Evolutionary conservation across 2,329 filamentous ascomycete species (phyloP).

Genomic region (Epicoccum sorghinum): DNA sequence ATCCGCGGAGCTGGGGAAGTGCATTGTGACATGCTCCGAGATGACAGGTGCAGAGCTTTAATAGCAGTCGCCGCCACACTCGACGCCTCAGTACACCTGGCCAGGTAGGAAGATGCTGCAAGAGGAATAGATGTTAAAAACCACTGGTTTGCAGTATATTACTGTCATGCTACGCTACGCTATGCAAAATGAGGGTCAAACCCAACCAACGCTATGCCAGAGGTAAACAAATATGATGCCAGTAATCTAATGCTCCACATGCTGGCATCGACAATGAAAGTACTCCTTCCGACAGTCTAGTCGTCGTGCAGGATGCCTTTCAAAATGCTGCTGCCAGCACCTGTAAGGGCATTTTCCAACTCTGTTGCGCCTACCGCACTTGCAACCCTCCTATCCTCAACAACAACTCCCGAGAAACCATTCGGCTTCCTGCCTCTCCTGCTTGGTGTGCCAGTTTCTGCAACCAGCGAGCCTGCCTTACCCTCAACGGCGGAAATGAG

Average conservation of each 20-base stretch:
- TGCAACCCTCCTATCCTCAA: slow-evolving; percentile 78
- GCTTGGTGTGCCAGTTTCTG: slow-evolving; percentile 70
- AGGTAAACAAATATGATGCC: neutral
- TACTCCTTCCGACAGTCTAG: neutral
- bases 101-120: neutral
- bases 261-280: neutral
- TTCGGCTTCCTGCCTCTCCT: slow-evolving; percentile 62
- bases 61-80: neutral
- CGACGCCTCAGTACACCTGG: too few relatives aligned
- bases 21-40: neutral
- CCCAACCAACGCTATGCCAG: slow-evolving; percentile 13
- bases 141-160: neutral
- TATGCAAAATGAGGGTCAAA: slow-evolving; percentile 5
- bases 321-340: slow-evolving; percentile 53
- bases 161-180: slow-evolving; percentile 16
- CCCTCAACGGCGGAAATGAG: slow-evolving; percentile 74
- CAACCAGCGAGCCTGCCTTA: slow-evolving; percentile 70
- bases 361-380: slow-evolving; percentile 83
- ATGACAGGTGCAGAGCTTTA: neutral
- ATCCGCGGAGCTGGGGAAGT: neutral
- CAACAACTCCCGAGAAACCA: slow-evolving; percentile 53
- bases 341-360: slow-evolving; percentile 70
- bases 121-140: neutral
- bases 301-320: slow-evolving; percentile 35
- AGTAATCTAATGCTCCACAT: neutral